A percentile compares a stretch with the other conserved stretches of the same genome.
Conservation (phyloP, 1,284 basidiomycete species). For the Rhodotorula mucilaginosa region DNA sequence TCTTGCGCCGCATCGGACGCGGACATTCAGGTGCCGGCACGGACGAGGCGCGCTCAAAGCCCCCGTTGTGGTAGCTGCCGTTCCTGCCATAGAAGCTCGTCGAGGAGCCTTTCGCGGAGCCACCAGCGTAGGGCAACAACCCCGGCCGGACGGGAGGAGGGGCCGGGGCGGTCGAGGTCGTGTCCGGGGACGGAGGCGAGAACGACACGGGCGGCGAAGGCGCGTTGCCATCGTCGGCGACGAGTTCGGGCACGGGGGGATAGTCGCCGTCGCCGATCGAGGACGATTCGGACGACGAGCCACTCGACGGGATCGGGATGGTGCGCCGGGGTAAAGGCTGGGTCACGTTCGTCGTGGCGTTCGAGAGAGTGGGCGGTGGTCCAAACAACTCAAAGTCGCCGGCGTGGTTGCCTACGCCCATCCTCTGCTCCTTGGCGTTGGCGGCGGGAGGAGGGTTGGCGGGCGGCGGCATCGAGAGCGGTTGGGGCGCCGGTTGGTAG, state of each 20-base stretch:
- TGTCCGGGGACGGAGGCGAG: conserved; percentile 1
- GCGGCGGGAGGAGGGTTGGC: neutral
- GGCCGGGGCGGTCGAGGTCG: neutral
- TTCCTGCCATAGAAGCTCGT: neutral
- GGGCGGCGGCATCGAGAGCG: neutral
- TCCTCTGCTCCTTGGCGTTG: neutral
- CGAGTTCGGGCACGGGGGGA: conserved; percentile 22
- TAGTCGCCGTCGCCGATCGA: conserved; percentile 1
- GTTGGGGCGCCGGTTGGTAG: conserved; percentile 23
- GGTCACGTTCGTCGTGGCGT: neutral
- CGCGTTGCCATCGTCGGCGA: conserved; percentile 19
- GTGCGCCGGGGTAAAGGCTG: neutral
- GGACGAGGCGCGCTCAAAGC: conserved; percentile 15
- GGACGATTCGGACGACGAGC: conserved; percentile 7
- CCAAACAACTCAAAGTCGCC: conserved; percentile 32
- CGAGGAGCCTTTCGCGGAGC: too few relatives aligned
- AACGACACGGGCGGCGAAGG: neutral
- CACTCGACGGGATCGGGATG: conserved; percentile 10
- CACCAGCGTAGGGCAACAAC: neutral
- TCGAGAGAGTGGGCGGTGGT: neutral
- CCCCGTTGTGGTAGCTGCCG: neutral
- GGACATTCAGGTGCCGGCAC: conserved; percentile 21
- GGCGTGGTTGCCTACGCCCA: conserved; percentile 6
- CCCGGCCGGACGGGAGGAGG: neutral
- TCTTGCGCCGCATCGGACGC: conserved; percentile 23